These are phyloP conservation scores for Chimonanthus praecox DNA, from an alignment of 164 flowering plant species.

Conservation along the genomic window DNA sequence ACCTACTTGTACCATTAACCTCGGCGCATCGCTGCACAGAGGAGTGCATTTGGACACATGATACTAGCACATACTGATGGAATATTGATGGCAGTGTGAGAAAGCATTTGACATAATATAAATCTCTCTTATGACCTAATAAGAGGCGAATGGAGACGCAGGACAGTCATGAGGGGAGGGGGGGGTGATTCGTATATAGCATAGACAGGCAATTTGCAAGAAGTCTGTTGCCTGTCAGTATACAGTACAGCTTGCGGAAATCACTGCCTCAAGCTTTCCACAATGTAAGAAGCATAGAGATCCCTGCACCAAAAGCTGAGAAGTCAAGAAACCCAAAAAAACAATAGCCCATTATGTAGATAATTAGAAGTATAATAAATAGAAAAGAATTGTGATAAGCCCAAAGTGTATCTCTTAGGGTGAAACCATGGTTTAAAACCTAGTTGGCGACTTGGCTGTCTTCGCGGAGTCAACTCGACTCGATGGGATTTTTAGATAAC, in stretches of 20 bases:
- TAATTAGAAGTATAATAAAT: not conserved
- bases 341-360: not conserved
- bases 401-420: no score
- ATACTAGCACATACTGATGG: no score
- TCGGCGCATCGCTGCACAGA: no score
- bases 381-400: no score
- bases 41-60: no score
- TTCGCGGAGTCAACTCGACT: no score
- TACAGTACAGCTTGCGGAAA: not conserved
- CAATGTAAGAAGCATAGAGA: conserved; percentile 75
- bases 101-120: no score
- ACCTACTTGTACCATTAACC: no score
- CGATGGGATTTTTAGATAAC: no score
- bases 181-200: not conserved
- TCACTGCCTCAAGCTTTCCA: conserved; percentile 80
- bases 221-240: not conserved
- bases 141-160: not conserved
- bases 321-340: not conserved
- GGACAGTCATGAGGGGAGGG: not conserved
- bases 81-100: not conserved
- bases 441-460: no score
- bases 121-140: not conserved
- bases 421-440: no score
- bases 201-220: not conserved
- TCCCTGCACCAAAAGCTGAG: conserved; percentile 47